Evolutionary conservation across 2,329 filamentous ascomycete species (phyloP).

Genomic region (Fusarium longipes): DNA sequence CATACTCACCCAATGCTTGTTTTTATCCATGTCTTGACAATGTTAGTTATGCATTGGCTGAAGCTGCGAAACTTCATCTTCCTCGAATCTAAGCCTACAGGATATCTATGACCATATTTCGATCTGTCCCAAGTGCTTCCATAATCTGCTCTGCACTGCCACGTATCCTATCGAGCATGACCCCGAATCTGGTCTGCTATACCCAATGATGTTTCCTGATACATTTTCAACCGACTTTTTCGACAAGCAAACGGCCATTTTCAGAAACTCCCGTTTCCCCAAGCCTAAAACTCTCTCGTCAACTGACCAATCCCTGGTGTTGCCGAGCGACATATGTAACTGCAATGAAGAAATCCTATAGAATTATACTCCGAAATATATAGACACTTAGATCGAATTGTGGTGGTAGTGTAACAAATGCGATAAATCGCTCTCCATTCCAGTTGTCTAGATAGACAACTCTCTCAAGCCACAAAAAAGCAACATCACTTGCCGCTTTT

Average conservation of each 20-base stretch:
- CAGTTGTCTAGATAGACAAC: background rate
- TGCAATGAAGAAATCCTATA: constrained; percentile 8
- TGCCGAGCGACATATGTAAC: background rate
- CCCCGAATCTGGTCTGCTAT: background rate
- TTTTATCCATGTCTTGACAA: constrained; percentile 1
- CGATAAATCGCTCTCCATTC: constrained; percentile 3
- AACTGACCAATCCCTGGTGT: constrained; percentile 1
- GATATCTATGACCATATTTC: constrained; percentile 35
- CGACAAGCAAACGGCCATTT: constrained; percentile 12
- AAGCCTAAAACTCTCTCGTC: background rate
- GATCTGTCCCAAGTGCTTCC: constrained; percentile 12
- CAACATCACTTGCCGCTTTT: background rate
- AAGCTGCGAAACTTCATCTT: constrained; percentile 37
- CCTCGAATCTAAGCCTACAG: constrained; percentile 26
- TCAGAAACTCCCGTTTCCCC: constrained; percentile 26
- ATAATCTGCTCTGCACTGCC: constrained; percentile 1
- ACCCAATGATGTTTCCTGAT: constrained; percentile 15
- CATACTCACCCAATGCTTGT: background rate
- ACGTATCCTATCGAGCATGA: background rate
- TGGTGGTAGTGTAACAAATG: constrained; percentile 12
- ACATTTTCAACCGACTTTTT: constrained; percentile 4
- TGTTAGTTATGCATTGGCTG: constrained; percentile 23
- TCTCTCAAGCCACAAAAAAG: background rate
- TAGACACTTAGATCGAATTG: constrained; percentile 13
- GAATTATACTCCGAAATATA: constrained; percentile 13